phyloP scores from a whole-genome alignment of 805 yeast species.

The Wickerhamiella occidentalis region DNA sequence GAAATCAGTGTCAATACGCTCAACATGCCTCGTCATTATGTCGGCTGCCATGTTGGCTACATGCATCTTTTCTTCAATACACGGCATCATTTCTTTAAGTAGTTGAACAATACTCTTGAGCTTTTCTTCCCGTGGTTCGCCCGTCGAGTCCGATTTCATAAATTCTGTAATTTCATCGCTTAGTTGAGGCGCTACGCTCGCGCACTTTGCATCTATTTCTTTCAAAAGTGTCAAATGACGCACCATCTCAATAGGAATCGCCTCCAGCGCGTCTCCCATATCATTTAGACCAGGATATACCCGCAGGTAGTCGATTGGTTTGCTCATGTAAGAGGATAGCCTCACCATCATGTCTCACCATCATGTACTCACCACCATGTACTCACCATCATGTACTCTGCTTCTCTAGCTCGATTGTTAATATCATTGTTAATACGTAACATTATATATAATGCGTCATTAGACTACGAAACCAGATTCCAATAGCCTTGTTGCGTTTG shows the following conservation, averaged over 20 bases:
- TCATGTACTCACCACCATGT: no score
- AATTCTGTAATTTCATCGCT: conserved; percentile 41
- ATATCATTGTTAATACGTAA: neutral
- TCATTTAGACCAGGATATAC: conserved; percentile 79
- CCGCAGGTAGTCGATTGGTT: conserved; percentile 1
- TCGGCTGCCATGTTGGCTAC: conserved; percentile 88
- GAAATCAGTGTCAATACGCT: conserved; percentile 68
- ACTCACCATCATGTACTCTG: no score
- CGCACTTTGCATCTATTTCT: conserved; percentile 92
- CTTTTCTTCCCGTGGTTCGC: conserved; percentile 24
- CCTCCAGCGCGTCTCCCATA: conserved; percentile 79
- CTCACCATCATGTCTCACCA: no score
- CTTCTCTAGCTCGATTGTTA: no score
- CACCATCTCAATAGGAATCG: conserved; percentile 71
- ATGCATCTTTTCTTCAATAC: conserved; percentile 93
- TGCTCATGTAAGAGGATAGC: neutral
- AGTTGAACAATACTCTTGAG: conserved; percentile 31
- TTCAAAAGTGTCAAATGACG: conserved; percentile 77
- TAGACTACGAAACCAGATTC: neutral
- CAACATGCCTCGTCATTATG: conserved; percentile 51
- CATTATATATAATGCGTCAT: neutral
- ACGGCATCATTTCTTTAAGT: conserved; percentile 67
- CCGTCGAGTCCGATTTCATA: conserved; percentile 27
- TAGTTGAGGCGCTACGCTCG: conserved; percentile 56
- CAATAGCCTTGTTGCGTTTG: neutral